Evolutionary conservation across 108 stramenopile genomes (phyloP).

Genomic region (Skeletonema grethae): DNA sequence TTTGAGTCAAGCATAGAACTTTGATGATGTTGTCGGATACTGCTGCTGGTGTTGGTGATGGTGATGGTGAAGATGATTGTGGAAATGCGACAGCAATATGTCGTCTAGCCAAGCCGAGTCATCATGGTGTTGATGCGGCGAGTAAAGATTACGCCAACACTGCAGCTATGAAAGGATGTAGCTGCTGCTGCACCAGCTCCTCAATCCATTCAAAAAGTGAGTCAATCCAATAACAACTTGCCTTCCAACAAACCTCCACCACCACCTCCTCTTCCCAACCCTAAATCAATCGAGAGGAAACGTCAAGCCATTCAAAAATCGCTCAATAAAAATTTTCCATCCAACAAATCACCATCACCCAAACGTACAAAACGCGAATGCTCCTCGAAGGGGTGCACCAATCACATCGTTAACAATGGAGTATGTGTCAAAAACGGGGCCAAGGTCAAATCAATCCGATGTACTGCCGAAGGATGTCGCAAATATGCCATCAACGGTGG

Average conservation of each 20-base stretch:
- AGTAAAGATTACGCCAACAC: too few relatives aligned
- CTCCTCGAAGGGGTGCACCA: not conserved
- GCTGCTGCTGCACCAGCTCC: too few relatives aligned
- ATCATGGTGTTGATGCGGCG: too few relatives aligned
- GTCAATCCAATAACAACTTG: too few relatives aligned
- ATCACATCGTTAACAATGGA: conserved; percentile 1
- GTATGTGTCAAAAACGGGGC: conserved; percentile 7
- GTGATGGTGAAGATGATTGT: too few relatives aligned
- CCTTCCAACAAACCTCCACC: too few relatives aligned
- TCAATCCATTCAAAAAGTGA: too few relatives aligned
- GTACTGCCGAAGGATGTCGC: not conserved
- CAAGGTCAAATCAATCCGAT: not conserved
- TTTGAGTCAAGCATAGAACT: not conserved
- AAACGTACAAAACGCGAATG: not conserved
- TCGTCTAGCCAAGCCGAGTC: too few relatives aligned
- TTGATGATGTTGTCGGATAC: not conserved
- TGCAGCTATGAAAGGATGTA: too few relatives aligned
- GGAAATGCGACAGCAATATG: too few relatives aligned
- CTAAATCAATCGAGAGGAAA: not conserved
- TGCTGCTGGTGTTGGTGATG: too few relatives aligned
- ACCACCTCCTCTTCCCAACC: not conserved
- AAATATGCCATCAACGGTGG: not conserved
- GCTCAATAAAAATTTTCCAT: not conserved
- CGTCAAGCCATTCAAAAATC: not conserved
- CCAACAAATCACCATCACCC: not conserved